phyloP scores from a whole-genome alignment of 371 early-diverging fungal genomes.

The Rhizopus sp. region DNA sequence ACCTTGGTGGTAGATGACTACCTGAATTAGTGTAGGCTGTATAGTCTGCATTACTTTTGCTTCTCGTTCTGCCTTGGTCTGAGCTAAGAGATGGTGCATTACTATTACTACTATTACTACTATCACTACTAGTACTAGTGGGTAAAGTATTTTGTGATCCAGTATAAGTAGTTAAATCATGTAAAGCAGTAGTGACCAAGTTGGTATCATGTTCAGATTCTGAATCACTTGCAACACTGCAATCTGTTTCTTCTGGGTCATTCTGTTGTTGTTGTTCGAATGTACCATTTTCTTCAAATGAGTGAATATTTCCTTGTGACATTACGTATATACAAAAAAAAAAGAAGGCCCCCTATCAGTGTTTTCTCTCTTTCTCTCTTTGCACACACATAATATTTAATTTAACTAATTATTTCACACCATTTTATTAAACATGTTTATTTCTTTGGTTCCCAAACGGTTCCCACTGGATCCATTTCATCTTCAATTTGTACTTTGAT shows the following conservation, averaged over 20 bases:
- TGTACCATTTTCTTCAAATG: conserved; percentile 1
- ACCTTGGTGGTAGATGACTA: conserved; percentile 14
- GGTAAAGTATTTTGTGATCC: background rate
- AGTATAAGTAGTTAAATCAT: too few species aligned
- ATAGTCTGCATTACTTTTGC: conserved; percentile 14
- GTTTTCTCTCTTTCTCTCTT: background rate
- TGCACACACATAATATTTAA: background rate
- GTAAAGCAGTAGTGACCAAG: too few species aligned
- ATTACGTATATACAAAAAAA: too few species aligned
- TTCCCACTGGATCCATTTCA: conserved; percentile 54
- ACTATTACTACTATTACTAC: background rate
- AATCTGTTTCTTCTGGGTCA: too few species aligned
- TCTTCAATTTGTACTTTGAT: conserved; percentile 47
- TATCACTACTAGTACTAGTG: background rate
- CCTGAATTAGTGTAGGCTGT: conserved; percentile 5
- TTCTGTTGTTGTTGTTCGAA: too few species aligned
- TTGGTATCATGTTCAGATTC: background rate
- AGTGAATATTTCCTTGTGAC: background rate
- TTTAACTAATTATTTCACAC: background rate
- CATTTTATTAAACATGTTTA: background rate
- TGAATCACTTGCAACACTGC: too few species aligned
- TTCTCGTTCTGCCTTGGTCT: conserved; percentile 3
- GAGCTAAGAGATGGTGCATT: background rate
- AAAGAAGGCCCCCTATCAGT: too few species aligned
- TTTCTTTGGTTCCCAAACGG: conserved; percentile 61